Percentiles rank a stretch among this genome's conserved stretches.
These are phyloP conservation scores for Chamaenerion angustifolium DNA, from an alignment of 345 rosid species.

Conservation along the genomic window DNA sequence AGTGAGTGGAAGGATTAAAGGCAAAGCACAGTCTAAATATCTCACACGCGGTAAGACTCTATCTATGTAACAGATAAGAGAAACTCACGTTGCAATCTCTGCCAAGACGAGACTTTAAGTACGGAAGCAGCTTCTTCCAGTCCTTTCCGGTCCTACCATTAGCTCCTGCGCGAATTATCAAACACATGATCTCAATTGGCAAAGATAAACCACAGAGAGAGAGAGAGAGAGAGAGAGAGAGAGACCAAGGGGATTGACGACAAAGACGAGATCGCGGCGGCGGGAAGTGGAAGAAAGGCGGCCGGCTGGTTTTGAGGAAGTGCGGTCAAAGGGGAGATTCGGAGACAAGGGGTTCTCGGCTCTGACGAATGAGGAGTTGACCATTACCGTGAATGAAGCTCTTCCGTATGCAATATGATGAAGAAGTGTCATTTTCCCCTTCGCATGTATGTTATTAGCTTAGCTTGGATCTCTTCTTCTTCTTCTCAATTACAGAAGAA, in stretches of 20 bases:
- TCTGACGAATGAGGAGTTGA: slow-evolving; percentile 19
- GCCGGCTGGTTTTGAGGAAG: slow-evolving; percentile 11
- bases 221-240: not conserved
- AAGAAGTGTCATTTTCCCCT: not conserved
- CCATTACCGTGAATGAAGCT: slow-evolving; percentile 8
- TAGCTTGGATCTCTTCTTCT: not conserved
- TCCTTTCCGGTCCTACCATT: slow-evolving; percentile 79
- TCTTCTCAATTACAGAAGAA: no score
- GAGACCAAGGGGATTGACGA: slow-evolving; percentile 81
- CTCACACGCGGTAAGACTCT: no score
- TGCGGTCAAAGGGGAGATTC: slow-evolving; percentile 33
- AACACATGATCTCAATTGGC: not conserved
- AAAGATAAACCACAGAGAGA: not conserved
- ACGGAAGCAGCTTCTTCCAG: slow-evolving; percentile 86
- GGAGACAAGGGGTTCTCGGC: slow-evolving; percentile 27
- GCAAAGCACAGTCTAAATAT: no score
- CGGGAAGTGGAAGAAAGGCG: slow-evolving; percentile 26
- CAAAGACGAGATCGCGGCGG: slow-evolving; percentile 82
- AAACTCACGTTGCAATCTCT: slow-evolving; percentile 58
- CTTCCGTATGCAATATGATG: slow-evolving; percentile 13
- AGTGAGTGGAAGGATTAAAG: no score
- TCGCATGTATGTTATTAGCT: not conserved
- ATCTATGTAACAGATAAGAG: not conserved
- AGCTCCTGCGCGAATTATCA: slow-evolving; percentile 40
- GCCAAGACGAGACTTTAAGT: slow-evolving; percentile 63